Percentiles rank a stretch among this genome's conserved stretches.
phyloP scores from a whole-genome alignment of 352 stramenopile species.

The Phytophthora meadii region DNA sequence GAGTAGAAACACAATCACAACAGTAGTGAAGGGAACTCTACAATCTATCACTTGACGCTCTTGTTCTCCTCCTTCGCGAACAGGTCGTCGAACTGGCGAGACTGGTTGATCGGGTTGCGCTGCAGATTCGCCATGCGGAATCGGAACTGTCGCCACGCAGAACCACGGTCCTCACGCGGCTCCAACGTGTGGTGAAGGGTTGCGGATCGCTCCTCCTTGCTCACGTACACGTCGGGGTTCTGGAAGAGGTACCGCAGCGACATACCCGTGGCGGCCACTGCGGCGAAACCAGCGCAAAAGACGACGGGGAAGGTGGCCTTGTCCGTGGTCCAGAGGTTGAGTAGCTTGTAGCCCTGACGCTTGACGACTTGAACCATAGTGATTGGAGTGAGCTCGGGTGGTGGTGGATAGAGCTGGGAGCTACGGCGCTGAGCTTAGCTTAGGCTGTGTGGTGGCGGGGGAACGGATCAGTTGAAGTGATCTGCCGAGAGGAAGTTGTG shows the following conservation, averaged over 20 bases:
- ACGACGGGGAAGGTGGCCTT: conserved; percentile 68
- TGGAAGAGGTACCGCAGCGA: conserved; percentile 54
- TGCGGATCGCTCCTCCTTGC: conserved; percentile 62
- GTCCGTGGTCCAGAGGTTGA: conserved; percentile 73
- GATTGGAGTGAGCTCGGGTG: not conserved
- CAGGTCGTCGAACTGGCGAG: conserved; percentile 63
- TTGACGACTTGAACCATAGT: conserved; percentile 34
- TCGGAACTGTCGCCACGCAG: conserved; percentile 65
- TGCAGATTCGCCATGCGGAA: conserved; percentile 71
- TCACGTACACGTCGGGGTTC: conserved; percentile 73
- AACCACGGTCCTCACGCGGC: conserved; percentile 44
- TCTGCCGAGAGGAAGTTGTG: conserved; percentile 12
- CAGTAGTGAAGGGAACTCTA: no score
- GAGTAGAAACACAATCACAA: no score
- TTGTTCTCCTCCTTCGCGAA: conserved; percentile 64
- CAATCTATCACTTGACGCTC: no score
- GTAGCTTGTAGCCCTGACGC: conserved; percentile 34
- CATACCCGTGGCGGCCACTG: conserved; percentile 39
- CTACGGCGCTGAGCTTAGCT: not conserved
- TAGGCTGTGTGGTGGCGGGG: not conserved
- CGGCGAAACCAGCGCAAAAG: conserved; percentile 47
- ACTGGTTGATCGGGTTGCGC: conserved; percentile 81
- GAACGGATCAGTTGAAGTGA: conserved; percentile 11
- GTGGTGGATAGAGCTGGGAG: not conserved
- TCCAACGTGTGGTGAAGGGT: conserved; percentile 52